A percentile compares a stretch with the other conserved stretches of the same genome.
Conservation (phyloP, 1,284 basidiomycete species). For the Irpex sp. region DNA sequence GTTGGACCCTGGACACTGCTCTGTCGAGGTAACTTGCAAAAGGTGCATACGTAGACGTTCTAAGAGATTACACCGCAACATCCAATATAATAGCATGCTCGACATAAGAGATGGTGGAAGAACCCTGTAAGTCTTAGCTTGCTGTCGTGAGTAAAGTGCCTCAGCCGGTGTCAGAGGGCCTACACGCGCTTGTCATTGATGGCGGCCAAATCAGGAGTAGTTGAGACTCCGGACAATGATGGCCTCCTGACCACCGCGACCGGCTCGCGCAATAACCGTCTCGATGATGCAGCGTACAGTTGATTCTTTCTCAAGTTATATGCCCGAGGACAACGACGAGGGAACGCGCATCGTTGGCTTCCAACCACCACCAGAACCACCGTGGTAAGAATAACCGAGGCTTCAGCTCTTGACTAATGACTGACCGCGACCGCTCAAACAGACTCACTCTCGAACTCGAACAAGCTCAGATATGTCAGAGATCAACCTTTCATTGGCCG, state of each 20-base stretch:
- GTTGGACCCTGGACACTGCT: not conserved
- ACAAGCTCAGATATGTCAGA: slow-evolving; percentile 18
- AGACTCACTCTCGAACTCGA: not conserved
- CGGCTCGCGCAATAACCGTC: not conserved
- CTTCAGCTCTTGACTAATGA: not conserved
- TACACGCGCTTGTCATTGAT: not conserved
- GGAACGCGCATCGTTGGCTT: not conserved
- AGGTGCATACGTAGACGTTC: too few species aligned
- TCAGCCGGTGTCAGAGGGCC: not conserved
- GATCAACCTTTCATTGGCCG: slow-evolving; percentile 27
- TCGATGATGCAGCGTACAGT: not conserved
- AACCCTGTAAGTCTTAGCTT: too few species aligned
- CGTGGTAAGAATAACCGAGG: not conserved
- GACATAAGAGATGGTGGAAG: too few species aligned
- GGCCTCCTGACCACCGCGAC: not conserved
- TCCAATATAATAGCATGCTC: too few species aligned
- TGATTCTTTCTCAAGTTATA: not conserved
- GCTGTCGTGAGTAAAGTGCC: not conserved
- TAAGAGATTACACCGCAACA: too few species aligned
- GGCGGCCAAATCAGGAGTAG: not conserved
- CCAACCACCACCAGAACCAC: not conserved
- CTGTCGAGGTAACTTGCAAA: not conserved
- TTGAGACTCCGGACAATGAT: not conserved
- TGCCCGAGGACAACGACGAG: not conserved
- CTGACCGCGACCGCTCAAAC: not conserved